These are phyloP conservation scores for Rhododendron ferrugineum DNA, from an alignment of 148 eudicot genomes.

Conservation along the genomic window DNA sequence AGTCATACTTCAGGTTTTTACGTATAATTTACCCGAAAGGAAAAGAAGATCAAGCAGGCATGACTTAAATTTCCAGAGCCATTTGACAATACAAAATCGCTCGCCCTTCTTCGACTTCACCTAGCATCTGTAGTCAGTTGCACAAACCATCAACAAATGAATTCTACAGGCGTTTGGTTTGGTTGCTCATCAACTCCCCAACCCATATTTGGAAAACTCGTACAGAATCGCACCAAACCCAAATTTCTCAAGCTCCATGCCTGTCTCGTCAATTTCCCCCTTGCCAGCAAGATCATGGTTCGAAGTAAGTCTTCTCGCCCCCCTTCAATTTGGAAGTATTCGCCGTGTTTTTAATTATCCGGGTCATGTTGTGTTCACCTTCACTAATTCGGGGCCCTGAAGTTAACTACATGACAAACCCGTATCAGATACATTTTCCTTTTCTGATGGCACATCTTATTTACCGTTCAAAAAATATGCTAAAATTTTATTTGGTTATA, in stretches of 20 bases:
- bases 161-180: not conserved
- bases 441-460: not conserved
- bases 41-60: too few species aligned
- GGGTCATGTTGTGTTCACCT: too few species aligned
- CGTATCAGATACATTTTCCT: not conserved
- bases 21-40: too few species aligned
- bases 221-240: not conserved
- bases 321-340: not conserved
- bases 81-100: not conserved
- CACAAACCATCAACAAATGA: not conserved
- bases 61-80: too few species aligned
- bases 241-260: slow-evolving; percentile 18
- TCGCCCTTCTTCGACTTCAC: not conserved
- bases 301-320: slow-evolving; percentile 28
- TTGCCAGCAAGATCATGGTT: slow-evolving; percentile 43
- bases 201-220: not conserved
- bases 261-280: slow-evolving; percentile 26
- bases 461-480: too few species aligned
- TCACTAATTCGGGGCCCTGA: too few species aligned
- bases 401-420: too few species aligned
- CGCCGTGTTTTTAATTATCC: not conserved
- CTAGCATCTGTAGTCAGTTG: not conserved
- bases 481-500: too few species aligned
- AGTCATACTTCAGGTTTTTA: too few species aligned
- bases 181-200: slow-evolving; percentile 6